Percentiles rank a stretch among this genome's conserved stretches.
Evolutionary conservation across 306 rosid genomes (phyloP).

Genomic region (Lathyrus aphaca): DNA sequence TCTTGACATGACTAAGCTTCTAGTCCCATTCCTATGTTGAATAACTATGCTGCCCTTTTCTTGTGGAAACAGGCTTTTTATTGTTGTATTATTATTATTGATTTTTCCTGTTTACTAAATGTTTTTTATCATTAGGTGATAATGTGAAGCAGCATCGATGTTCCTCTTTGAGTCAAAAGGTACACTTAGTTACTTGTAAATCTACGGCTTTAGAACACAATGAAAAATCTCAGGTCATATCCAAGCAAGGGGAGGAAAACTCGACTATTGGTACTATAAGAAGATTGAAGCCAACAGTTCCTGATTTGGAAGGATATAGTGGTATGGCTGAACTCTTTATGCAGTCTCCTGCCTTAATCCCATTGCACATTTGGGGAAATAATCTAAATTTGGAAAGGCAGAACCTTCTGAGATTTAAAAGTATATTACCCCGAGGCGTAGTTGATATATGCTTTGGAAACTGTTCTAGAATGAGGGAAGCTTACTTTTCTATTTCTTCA

Average conservation of each 20-base stretch:
- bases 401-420: constrained; percentile 24
- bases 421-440: constrained; percentile 8
- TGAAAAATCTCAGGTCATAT: constrained; percentile 33
- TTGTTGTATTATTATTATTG: constrained; percentile 9
- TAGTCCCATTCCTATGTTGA: background rate
- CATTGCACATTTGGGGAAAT: constrained; percentile 15
- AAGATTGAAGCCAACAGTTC: constrained; percentile 22
- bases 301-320: constrained; percentile 22
- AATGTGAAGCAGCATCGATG: constrained; percentile 27
- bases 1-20: background rate
- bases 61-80: background rate
- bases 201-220: constrained; percentile 26
- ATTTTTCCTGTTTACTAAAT: constrained; percentile 2
- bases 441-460: constrained; percentile 19
- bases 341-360: constrained; percentile 33
- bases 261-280: constrained; percentile 16
- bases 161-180: constrained; percentile 34
- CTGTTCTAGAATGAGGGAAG: constrained; percentile 14
- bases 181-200: constrained; percentile 25
- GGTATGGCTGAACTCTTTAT: constrained; percentile 22
- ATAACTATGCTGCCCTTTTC: background rate
- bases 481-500: constrained; percentile 15
- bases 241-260: constrained; percentile 11
- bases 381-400: constrained; percentile 15
- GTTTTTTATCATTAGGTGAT: constrained; percentile 36